Evolutionary conservation across 106 monocot genomes (phyloP).

Genomic region (Narthecium ossifragum): DNA sequence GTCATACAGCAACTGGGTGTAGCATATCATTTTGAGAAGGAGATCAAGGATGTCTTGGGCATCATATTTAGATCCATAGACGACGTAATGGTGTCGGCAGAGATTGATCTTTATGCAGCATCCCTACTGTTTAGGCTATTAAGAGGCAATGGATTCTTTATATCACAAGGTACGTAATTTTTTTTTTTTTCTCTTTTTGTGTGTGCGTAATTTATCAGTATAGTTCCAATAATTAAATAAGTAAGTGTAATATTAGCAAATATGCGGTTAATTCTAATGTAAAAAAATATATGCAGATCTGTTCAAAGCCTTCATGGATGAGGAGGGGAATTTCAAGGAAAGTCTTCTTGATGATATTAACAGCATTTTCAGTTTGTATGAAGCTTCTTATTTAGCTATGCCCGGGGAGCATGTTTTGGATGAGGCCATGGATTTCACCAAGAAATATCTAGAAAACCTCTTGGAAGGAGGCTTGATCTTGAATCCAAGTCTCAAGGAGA

Average conservation of each 20-base stretch:
- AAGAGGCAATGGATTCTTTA: constrained; percentile 4
- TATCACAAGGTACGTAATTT: constrained; percentile 13
- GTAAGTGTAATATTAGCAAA: too few relatives aligned
- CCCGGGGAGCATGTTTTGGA: constrained; percentile 29
- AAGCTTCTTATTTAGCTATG: constrained; percentile 23
- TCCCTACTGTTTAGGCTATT: constrained; percentile 20
- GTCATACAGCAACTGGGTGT: constrained; percentile 17
- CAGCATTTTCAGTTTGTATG: constrained; percentile 28
- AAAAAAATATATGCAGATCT: too few relatives aligned
- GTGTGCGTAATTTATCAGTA: too few relatives aligned
- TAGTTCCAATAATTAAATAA: too few relatives aligned
- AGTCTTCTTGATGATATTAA: background rate
- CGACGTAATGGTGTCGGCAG: background rate
- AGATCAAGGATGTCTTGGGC: constrained; percentile 14
- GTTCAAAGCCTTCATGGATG: constrained; percentile 10
- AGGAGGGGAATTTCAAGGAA: constrained; percentile 1
- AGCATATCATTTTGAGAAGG: constrained; percentile 19
- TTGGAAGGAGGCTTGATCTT: background rate
- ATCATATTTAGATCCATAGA: background rate
- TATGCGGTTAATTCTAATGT: too few relatives aligned
- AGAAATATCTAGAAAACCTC: background rate
- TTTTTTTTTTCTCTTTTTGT: too few relatives aligned
- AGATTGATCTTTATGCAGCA: constrained; percentile 4
- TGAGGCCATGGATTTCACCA: constrained; percentile 13
- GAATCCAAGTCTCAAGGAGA: constrained; percentile 3